Evolutionary conservation across 768 basidiomycete species (phyloP).

Genomic region (Galerina marginata): DNA sequence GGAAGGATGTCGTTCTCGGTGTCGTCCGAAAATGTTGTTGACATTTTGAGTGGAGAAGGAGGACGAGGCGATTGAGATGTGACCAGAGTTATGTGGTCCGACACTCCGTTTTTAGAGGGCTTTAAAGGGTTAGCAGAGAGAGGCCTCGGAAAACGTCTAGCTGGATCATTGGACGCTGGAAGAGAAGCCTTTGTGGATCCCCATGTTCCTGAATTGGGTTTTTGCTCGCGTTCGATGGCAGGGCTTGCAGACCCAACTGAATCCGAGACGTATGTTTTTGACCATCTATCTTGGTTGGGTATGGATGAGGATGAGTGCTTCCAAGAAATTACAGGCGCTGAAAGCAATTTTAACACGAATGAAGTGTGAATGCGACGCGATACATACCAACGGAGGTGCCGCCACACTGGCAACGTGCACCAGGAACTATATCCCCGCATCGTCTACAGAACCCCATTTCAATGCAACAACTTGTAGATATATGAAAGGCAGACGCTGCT

Average conservation of each 20-base stretch:
- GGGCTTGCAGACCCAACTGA: conserved; percentile 25
- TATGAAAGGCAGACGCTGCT: not conserved
- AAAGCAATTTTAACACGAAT: not conserved
- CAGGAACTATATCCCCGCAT: conserved; percentile 82
- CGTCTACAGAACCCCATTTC: conserved; percentile 85
- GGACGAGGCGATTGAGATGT: conserved; percentile 51
- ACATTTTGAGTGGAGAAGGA: conserved; percentile 62
- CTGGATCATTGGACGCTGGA: conserved; percentile 27
- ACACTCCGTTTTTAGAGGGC: conserved; percentile 51
- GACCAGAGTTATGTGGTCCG: conserved; percentile 61
- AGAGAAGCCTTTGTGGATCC: not conserved
- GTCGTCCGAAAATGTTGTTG: conserved; percentile 52
- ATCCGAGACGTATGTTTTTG: conserved; percentile 71
- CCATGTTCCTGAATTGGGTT: conserved; percentile 13
- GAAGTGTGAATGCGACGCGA: not conserved
- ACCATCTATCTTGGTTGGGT: conserved; percentile 72
- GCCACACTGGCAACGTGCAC: conserved; percentile 79
- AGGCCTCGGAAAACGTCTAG: conserved; percentile 58
- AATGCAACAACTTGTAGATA: not conserved
- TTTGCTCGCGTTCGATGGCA: not conserved
- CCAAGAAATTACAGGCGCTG: conserved; percentile 78
- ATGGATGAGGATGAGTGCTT: conserved; percentile 45
- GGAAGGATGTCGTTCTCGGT: conserved; percentile 66
- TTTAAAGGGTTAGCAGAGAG: conserved; percentile 37
- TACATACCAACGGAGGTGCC: conserved; percentile 77